A percentile compares a stretch with the other conserved stretches of the same genome.
Evolutionary conservation across 2,329 filamentous ascomycete species (phyloP).

Genomic region (Hypoxylon sp.): DNA sequence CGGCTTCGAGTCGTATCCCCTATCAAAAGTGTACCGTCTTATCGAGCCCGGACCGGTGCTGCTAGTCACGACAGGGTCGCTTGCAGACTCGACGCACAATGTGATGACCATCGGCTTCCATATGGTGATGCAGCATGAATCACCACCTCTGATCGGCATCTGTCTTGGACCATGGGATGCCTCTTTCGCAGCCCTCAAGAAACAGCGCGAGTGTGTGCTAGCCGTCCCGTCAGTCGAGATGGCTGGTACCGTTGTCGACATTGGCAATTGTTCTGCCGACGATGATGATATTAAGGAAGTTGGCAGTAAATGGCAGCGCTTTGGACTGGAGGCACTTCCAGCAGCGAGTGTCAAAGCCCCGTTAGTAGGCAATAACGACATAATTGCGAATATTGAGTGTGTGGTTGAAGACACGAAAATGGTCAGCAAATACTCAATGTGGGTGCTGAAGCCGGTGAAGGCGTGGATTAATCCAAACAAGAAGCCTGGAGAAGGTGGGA

Average conservation of each 20-base stretch:
- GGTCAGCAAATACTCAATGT: conserved; percentile 48
- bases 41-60: conserved; percentile 49
- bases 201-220: conserved; percentile 47
- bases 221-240: conserved; percentile 46
- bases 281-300: conserved; percentile 26
- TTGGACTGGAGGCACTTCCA: conserved; percentile 44
- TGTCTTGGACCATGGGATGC: conserved; percentile 49
- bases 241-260: conserved; percentile 44
- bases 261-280: conserved; percentile 47
- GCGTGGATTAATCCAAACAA: conserved; percentile 46
- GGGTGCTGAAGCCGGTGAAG: conserved; percentile 47
- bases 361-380: conserved; percentile 44
- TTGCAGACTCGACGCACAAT: conserved; percentile 46
- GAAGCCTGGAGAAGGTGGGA: conserved; percentile 41
- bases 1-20: conserved; percentile 32
- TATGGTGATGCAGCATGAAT: conserved; percentile 50
- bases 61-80: conserved; percentile 46
- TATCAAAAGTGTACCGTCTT: conserved; percentile 48
- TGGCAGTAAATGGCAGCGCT: conserved; percentile 44
- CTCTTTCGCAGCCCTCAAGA: conserved; percentile 43
- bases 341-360: conserved; percentile 44
- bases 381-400: conserved; percentile 50
- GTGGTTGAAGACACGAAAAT: conserved; percentile 47
- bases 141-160: conserved; percentile 46
- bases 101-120: conserved; percentile 51